These are phyloP conservation scores for Schoenoplectus tabernaemontani DNA, from an alignment of 202 grass and related monocot genomes.

Conservation along the genomic window DNA sequence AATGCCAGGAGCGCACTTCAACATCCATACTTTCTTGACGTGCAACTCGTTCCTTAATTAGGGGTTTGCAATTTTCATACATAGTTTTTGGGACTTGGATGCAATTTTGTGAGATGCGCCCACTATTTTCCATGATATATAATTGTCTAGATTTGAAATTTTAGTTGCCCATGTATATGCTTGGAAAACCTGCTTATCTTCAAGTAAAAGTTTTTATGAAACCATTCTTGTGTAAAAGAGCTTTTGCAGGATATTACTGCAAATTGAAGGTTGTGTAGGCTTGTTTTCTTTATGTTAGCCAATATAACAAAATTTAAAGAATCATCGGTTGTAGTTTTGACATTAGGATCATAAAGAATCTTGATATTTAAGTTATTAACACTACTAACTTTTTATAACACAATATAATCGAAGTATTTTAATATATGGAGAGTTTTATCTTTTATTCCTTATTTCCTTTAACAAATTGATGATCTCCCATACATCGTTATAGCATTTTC, in stretches of 20 bases:
- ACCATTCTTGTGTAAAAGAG: background rate
- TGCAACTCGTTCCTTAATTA: slow-evolving; percentile 25
- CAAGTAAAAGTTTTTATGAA: background rate
- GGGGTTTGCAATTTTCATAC: slow-evolving; percentile 2
- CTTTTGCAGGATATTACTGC: background rate
- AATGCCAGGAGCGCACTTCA: slow-evolving; percentile 43
- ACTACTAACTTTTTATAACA: too few species aligned
- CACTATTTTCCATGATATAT: background rate
- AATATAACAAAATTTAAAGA: too few species aligned
- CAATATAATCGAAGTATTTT: too few species aligned
- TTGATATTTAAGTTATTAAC: too few species aligned
- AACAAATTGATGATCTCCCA: too few species aligned
- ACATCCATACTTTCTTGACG: slow-evolving; percentile 68
- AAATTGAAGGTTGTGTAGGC: background rate
- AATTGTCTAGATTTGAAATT: background rate
- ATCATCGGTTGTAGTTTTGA: too few species aligned
- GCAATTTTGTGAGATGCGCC: background rate
- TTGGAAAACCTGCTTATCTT: background rate
- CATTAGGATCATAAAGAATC: too few species aligned
- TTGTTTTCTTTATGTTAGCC: background rate
- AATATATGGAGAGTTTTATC: too few species aligned
- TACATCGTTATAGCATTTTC: too few species aligned
- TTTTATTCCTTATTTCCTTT: too few species aligned
- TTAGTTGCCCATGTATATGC: background rate
- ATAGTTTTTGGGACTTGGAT: background rate